These are phyloP conservation scores for Oemleria cerasiformis DNA, from an alignment of 306 rosid genomes.

Conservation along the genomic window DNA sequence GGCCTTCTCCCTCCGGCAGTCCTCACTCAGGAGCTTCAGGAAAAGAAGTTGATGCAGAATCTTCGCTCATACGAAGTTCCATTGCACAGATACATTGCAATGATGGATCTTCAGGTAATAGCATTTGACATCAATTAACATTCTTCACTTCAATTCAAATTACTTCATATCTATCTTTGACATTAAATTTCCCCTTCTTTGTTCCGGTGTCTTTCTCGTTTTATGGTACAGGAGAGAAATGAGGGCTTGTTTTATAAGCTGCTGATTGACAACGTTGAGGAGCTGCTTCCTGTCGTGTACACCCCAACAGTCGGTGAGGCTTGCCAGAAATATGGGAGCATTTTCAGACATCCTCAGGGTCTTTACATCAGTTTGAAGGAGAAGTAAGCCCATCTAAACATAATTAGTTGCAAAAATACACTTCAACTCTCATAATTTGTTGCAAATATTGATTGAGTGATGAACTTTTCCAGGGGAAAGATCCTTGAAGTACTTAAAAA, in stretches of 20 bases:
- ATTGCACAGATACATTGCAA: constrained; percentile 74
- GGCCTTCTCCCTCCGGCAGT: constrained; percentile 89
- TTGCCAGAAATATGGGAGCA: constrained; percentile 95
- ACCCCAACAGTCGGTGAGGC: constrained; percentile 99
- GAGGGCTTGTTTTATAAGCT: constrained; percentile 90
- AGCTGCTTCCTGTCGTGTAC: constrained; percentile 88
- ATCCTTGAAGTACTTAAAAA: constrained; percentile 88
- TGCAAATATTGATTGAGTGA: constrained; percentile 25
- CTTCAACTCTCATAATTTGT: constrained; percentile 6
- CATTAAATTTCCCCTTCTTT: constrained; percentile 8
- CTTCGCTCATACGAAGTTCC: constrained; percentile 91
- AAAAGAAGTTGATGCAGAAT: constrained; percentile 78
- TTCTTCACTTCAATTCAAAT: background rate
- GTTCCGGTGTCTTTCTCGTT: constrained; percentile 19
- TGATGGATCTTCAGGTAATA: constrained; percentile 98
- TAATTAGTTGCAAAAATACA: background rate
- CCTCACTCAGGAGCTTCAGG: constrained; percentile 87
- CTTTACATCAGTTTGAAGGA: constrained; percentile 89
- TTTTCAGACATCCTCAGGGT: constrained; percentile 91
- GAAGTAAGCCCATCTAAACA: constrained; percentile 43
- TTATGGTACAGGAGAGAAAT: constrained; percentile 73
- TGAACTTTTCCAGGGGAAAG: constrained; percentile 65
- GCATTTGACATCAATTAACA: no score
- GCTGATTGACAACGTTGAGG: constrained; percentile 85
- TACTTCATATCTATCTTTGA: background rate